Conservation (phyloP, 192 early-diverging fungal genomes). For the Anaeromyces robustus region DNA sequence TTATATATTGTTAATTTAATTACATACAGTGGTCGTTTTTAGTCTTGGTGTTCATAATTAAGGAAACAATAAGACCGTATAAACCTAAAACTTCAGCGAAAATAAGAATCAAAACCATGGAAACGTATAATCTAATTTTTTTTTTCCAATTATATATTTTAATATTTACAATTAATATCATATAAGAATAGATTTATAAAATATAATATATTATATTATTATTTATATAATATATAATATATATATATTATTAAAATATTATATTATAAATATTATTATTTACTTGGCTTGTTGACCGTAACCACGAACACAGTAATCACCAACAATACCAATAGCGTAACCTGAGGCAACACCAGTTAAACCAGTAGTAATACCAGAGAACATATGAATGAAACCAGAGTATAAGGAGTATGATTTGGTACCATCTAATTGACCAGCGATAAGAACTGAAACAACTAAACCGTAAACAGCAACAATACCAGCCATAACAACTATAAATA, state of each 20-base stretch:
- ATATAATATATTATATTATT: too few relatives aligned
- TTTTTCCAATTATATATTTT: slow-evolving; percentile 15
- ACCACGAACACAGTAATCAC: slow-evolving; percentile 73
- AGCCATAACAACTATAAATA: slow-evolving; percentile 10
- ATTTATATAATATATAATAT: too few relatives aligned
- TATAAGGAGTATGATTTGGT: not conserved
- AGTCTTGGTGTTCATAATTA: slow-evolving; percentile 5
- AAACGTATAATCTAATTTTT: slow-evolving; percentile 68
- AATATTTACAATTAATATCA: slow-evolving; percentile 18
- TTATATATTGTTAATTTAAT: not conserved
- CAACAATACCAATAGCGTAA: slow-evolving; percentile 81
- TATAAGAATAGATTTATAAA: too few relatives aligned
- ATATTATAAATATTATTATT: not conserved
- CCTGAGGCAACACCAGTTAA: slow-evolving; percentile 74
- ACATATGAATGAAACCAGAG: slow-evolving; percentile 63
- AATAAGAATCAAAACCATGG: slow-evolving; percentile 78
- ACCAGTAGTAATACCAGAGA: slow-evolving; percentile 65
- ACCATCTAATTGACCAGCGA: slow-evolving; percentile 59
- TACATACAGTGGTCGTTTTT: not conserved
- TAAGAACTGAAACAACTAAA: slow-evolving; percentile 86
- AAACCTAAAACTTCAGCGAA: slow-evolving; percentile 78
- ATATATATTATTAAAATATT: too few relatives aligned
- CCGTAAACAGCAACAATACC: slow-evolving; percentile 99
- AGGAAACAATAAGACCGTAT: slow-evolving; percentile 33
- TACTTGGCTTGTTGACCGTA: slow-evolving; percentile 57